Percentiles rank a stretch among this genome's conserved stretches.
phyloP scores from a whole-genome alignment of 768 basidiomycete genomes.

The Daedalea quercina region DNA sequence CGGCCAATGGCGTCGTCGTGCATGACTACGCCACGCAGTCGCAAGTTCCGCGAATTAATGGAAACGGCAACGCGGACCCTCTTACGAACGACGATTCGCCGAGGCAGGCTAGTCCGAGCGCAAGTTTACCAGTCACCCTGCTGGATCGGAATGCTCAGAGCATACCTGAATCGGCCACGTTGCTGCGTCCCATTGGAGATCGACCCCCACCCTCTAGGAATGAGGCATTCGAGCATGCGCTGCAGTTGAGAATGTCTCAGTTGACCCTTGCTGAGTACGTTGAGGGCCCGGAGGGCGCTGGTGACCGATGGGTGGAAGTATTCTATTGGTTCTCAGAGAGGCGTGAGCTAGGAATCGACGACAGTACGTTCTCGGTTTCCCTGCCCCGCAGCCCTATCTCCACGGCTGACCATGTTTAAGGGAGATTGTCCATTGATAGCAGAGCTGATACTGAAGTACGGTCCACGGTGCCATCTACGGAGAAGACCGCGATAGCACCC shows the following conservation, averaged over 20 bases:
- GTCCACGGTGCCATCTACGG: constrained; percentile 17
- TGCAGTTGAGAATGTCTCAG: constrained; percentile 85
- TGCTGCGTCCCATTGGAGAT: constrained; percentile 42
- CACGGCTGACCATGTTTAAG: constrained; percentile 3
- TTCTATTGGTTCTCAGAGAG: constrained; percentile 81
- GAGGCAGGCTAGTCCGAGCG: not conserved
- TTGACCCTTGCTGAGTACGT: constrained; percentile 74
- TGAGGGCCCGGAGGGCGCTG: constrained; percentile 81
- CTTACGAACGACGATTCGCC: not conserved
- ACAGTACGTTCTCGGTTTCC: constrained; percentile 24
- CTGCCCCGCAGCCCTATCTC: not conserved
- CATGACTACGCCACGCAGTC: constrained; percentile 5
- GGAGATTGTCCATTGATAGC: constrained; percentile 23
- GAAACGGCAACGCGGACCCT: constrained; percentile 1
- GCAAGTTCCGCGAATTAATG: not conserved
- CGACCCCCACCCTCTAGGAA: constrained; percentile 42
- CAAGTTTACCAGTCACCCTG: not conserved
- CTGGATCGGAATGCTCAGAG: not conserved
- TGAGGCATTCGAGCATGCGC: constrained; percentile 67
- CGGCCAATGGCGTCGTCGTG: constrained; percentile 3
- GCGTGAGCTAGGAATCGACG: constrained; percentile 30
- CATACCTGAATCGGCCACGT: constrained; percentile 17
- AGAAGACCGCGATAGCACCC: constrained; percentile 7
- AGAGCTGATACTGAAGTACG: constrained; percentile 20
- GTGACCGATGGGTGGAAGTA: constrained; percentile 73